phyloP scores from a whole-genome alignment of 2,329 filamentous ascomycete species.

The Penicillium sp. region DNA sequence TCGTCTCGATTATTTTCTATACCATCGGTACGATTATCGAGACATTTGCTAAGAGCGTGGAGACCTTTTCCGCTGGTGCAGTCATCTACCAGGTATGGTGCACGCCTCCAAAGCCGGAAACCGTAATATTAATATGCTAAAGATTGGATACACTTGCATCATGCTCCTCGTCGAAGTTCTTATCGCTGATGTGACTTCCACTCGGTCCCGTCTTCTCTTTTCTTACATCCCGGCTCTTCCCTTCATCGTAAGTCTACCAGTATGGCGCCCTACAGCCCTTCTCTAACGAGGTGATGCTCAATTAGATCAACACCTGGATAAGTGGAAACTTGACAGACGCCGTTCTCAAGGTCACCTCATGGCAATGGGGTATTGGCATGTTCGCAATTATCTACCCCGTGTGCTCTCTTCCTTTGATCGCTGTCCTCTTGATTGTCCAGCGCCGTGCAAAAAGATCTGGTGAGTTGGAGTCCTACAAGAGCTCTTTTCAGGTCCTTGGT shows the following conservation, averaged over 20 bases:
- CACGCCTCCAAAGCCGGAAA: accelerated
- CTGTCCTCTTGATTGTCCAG: conserved; percentile 46
- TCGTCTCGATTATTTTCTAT: conserved; percentile 58
- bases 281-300: neutral
- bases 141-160: conserved; percentile 62
- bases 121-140: neutral
- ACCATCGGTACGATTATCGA: conserved; percentile 58
- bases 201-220: conserved; percentile 62
- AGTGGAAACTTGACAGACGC: conserved; percentile 56
- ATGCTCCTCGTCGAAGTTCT: conserved; percentile 64
- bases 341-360: conserved; percentile 52
- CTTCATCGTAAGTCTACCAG: conserved; percentile 46
- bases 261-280: neutral
- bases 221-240: conserved; percentile 62
- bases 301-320: conserved; percentile 60
- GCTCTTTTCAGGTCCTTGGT: conserved; percentile 46
- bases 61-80: conserved; percentile 57
- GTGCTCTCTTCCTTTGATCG: conserved; percentile 55
- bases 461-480: conserved; percentile 46
- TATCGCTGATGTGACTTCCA: conserved; percentile 63
- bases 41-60: conserved; percentile 49
- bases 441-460: conserved; percentile 55
- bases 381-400: conserved; percentile 62
- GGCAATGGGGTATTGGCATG: conserved; percentile 66
- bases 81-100: conserved; percentile 54